These are phyloP conservation scores for Penicillium hordei DNA, from an alignment of 2,329 filamentous ascomycete species.

Conservation along the genomic window DNA sequence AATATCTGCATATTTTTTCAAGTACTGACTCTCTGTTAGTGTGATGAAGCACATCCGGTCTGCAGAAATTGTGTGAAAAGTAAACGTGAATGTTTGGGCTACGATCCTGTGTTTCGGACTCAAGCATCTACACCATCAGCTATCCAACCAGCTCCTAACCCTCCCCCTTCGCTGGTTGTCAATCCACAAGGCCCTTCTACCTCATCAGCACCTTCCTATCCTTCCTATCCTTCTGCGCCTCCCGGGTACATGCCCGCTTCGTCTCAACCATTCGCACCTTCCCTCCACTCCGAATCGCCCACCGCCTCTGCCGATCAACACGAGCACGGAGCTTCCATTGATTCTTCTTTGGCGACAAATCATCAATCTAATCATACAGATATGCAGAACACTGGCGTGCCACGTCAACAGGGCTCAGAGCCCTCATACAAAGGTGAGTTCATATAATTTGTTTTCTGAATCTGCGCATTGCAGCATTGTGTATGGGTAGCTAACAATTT, in stretches of 20 bases:
- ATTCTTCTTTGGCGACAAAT: slow-evolving; percentile 62
- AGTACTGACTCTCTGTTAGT: slow-evolving; percentile 55
- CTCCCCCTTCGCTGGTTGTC: slow-evolving; percentile 43
- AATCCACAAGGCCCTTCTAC: slow-evolving; percentile 40
- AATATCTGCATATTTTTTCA: slow-evolving; percentile 11
- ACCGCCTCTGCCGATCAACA: slow-evolving; percentile 47
- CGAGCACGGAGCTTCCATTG: slow-evolving; percentile 63
- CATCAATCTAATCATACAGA: slow-evolving; percentile 34
- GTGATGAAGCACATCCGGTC: slow-evolving; percentile 90
- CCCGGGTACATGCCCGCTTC: slow-evolving; percentile 42
- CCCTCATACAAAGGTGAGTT: slow-evolving; percentile 25
- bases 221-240: slow-evolving; percentile 40
- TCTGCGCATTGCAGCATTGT: background rate
- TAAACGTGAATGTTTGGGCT: slow-evolving; percentile 66
- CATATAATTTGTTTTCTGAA: background rate
- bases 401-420: slow-evolving; percentile 22
- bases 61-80: slow-evolving; percentile 72
- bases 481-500: slow-evolving; percentile 41
- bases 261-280: slow-evolving; percentile 42
- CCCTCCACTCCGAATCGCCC: slow-evolving; percentile 39
- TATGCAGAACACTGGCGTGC: slow-evolving; percentile 35
- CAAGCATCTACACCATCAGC: slow-evolving; percentile 64
- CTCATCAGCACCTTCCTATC: slow-evolving; percentile 31
- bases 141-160: slow-evolving; percentile 61
- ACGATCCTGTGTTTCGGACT: slow-evolving; percentile 71